Conservation (phyloP, 805 yeast species). For the Lipomyces orientalis region DNA sequence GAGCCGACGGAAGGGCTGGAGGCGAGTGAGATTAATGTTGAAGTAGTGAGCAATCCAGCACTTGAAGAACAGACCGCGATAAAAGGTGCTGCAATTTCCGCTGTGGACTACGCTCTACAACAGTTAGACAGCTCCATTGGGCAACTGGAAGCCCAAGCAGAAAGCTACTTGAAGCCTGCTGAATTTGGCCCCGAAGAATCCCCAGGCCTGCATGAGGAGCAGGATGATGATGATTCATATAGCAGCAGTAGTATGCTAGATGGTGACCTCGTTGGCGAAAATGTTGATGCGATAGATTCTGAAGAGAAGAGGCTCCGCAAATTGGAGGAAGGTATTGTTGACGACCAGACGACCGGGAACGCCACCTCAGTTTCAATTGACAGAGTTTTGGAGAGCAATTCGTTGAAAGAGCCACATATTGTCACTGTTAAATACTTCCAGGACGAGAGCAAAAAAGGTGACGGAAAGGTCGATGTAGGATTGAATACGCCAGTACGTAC, state of each 20-base stretch:
- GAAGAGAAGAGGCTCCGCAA: conserved; percentile 22
- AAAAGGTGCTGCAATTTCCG: not conserved
- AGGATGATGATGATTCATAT: not conserved
- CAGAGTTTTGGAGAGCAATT: not conserved
- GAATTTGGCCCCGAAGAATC: not conserved
- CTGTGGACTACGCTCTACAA: not conserved
- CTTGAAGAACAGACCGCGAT: not conserved
- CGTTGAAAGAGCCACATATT: not conserved
- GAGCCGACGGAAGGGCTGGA: not conserved
- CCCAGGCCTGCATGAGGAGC: not conserved
- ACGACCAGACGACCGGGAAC: not conserved
- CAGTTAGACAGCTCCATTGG: not conserved
- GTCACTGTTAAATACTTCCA: not conserved
- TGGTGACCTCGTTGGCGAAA: not conserved
- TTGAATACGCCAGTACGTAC: conserved; percentile 13
- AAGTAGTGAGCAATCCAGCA: not conserved
- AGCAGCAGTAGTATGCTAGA: conserved; percentile 2
- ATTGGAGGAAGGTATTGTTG: conserved; percentile 8
- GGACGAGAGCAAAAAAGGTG: not conserved
- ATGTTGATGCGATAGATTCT: conserved; percentile 2
- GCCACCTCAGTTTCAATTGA: not conserved
- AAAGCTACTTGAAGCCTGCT: not conserved
- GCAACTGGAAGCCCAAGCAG: conserved; percentile 8
- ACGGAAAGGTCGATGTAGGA: not conserved
- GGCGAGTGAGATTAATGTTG: not conserved